phyloP scores from a whole-genome alignment of 1,284 basidiomycete genomes.

The Volvariella volvacea region DNA sequence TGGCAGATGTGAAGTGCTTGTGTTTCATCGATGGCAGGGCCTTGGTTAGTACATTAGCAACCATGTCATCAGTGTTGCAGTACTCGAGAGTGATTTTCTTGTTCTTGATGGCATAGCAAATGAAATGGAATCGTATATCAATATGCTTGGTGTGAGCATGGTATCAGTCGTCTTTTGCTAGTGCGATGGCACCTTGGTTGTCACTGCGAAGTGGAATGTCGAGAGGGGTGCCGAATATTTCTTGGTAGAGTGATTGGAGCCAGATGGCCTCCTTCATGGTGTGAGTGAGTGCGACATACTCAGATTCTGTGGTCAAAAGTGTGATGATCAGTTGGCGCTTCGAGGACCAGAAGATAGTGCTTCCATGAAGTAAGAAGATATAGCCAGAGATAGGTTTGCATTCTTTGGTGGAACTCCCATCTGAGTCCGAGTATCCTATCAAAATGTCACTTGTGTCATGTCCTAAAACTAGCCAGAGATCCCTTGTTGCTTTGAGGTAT shows the following conservation, averaged over 20 bases:
- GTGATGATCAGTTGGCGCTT: constrained; percentile 12
- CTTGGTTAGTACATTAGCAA: constrained; percentile 18
- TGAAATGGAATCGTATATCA: constrained; percentile 28
- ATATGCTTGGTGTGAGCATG: constrained; percentile 36
- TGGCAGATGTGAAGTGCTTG: constrained; percentile 12
- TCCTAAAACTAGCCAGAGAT: background rate
- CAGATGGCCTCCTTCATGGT: constrained; percentile 8
- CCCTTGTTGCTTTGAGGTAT: background rate
- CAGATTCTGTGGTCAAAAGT: constrained; percentile 4
- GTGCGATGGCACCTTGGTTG: constrained; percentile 24
- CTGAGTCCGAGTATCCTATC: constrained; percentile 7
- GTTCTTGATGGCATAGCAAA: constrained; percentile 20
- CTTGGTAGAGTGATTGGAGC: constrained; percentile 1
- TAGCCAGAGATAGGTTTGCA: constrained; percentile 11
- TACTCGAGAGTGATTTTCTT: constrained; percentile 16
- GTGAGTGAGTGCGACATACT: constrained; percentile 10
- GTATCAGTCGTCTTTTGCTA: constrained; percentile 22
- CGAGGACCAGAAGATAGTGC: constrained; percentile 10
- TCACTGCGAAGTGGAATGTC: constrained; percentile 17
- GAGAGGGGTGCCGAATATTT: background rate
- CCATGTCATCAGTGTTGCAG: constrained; percentile 18
- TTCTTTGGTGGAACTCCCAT: constrained; percentile 1
- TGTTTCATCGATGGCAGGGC: constrained; percentile 15
- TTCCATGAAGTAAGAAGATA: constrained; percentile 8
- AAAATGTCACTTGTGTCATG: background rate